These are phyloP conservation scores for Arxiozyma slooffiae DNA, from an alignment of 1,139 yeast genomes.

Conservation along the genomic window DNA sequence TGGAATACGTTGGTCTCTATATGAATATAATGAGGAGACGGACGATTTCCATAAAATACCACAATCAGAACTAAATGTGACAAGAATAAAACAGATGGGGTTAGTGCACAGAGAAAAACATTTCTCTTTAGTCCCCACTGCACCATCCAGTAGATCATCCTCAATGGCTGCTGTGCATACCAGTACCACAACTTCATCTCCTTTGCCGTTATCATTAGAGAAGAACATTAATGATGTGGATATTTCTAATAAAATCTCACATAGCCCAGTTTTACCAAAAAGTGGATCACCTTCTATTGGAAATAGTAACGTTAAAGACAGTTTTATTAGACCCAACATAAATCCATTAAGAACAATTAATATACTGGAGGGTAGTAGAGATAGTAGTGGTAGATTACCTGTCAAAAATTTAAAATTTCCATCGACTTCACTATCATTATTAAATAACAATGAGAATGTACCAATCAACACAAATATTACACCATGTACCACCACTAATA, in stretches of 20 bases:
- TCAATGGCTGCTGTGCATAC: constrained; percentile 10
- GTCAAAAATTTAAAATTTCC: neutral
- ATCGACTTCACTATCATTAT: neutral
- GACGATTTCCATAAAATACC: constrained; percentile 75
- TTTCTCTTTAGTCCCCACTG: constrained; percentile 66
- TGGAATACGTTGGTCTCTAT: constrained; percentile 87
- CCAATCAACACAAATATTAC: neutral
- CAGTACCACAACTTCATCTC: constrained; percentile 8
- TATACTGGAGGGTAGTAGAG: constrained; percentile 1
- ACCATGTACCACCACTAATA: neutral
- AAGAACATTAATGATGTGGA: neutral
- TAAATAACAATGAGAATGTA: neutral
- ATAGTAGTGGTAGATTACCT: neutral
- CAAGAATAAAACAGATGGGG: constrained; percentile 52
- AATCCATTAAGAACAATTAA: neutral
- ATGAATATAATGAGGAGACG: constrained; percentile 67
- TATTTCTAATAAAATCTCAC: neutral
- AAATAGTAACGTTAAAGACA: neutral
- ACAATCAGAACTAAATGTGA: constrained; percentile 46
- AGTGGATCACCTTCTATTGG: neutral
- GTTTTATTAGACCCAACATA: neutral
- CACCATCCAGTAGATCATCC: constrained; percentile 36
- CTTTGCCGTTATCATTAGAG: neutral
- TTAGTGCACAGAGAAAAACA: constrained; percentile 57
- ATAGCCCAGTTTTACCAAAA: neutral